Evolutionary conservation across 164 flowering plant genomes (phyloP), one percentile per base, ranked within the genome.

Genomic region (Malania oleifera): DNA sequence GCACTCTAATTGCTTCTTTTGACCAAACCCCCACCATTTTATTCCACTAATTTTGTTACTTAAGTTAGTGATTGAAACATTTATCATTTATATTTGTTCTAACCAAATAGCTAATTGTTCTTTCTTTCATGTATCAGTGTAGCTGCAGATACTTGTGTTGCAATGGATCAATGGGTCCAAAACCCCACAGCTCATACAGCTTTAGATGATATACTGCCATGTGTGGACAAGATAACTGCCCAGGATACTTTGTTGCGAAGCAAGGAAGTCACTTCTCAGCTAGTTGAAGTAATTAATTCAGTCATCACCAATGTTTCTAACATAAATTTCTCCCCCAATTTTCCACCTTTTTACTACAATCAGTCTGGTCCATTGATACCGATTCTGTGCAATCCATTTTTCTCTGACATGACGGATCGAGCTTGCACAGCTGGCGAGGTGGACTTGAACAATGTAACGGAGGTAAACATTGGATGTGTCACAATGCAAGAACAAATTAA

Each of bases 341-440:
- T 73, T 31, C 27, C 5, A 5, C 79, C 80, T 9, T 7, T 76
- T 8, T 82, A 76, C 67, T 69, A 57, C 70, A 82, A 82, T 54
- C 87, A 80, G 52, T 82, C 90, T 6, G 90, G 90, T 20, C 87
- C 87, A 1, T 31, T 75, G 56, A 25, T 84, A 47, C 87, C 90
- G 1, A 18, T 63, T n/a, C 76, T 82, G 49, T 82, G 90, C 77
- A 80, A 72, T 51, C 90, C 87, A 1, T 80, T 69, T 40, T n/a
- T 38, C 19, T 23, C 68, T 17, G 80, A 84, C 60, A 31, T 73
- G 14, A 73, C 77, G 0, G 59, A 68, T 40, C 73, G 84, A 17
- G 7, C 61, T 20, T 84, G 90, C 56, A 8, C 71, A 8, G 9
- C 70, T 18, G 85, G 78, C 34, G 90, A 82, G 64, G 80, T 78